A percentile compares a stretch with the other conserved stretches of the same genome.
Conservation (phyloP, 352 stramenopile species). For the Phytophthora nicotianae region DNA sequence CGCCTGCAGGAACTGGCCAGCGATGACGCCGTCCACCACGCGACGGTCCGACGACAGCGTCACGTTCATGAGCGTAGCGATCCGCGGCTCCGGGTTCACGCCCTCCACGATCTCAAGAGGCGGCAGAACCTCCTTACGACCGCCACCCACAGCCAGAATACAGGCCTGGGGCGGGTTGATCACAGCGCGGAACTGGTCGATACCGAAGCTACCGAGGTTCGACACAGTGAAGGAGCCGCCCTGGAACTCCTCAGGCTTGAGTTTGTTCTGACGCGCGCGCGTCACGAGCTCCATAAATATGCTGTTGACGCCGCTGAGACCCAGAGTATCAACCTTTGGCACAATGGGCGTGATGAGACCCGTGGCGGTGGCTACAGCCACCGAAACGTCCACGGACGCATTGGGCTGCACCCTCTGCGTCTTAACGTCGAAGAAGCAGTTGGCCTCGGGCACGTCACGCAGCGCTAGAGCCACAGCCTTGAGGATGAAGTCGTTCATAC, state of each 20-base stretch:
- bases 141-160: constrained; percentile 98
- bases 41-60: constrained; percentile 96
- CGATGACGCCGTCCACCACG: constrained; percentile 97
- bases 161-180: constrained; percentile 99
- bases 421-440: constrained; percentile 78
- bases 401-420: constrained; percentile 81
- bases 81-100: constrained; percentile 80
- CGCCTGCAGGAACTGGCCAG: constrained; percentile 94
- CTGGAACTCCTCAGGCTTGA: constrained; percentile 99
- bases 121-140: constrained; percentile 86
- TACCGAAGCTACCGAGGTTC: constrained; percentile 98
- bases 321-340: constrained; percentile 92
- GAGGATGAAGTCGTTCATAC: constrained; percentile 99
- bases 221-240: constrained; percentile 99
- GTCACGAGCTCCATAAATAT: constrained; percentile 98
- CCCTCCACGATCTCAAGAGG: constrained; percentile 47
- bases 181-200: constrained; percentile 98
- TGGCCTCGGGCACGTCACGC: constrained; percentile 95
- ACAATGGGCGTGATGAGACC: constrained; percentile 99
- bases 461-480: constrained; percentile 96
- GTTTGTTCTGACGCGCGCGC: constrained; percentile 94
- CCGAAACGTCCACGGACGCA: constrained; percentile 95
- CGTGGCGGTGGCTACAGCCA: constrained; percentile 97
- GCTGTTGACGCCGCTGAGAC: constrained; percentile 93
- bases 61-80: constrained; percentile 95